These are phyloP conservation scores for Cicer chorassanicum DNA, from an alignment of 306 rosid genomes.

Conservation along the genomic window DNA sequence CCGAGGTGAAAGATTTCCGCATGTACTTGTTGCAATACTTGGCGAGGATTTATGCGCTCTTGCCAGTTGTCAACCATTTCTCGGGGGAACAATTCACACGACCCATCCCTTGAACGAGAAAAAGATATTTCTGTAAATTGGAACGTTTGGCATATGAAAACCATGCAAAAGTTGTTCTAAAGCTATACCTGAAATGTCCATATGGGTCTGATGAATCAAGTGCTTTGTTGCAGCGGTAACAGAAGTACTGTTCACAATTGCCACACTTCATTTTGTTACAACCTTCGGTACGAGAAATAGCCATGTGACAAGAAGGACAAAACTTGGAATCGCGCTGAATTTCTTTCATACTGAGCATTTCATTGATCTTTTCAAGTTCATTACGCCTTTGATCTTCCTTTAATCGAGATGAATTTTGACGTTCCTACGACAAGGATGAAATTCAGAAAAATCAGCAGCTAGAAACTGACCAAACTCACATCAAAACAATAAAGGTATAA, in stretches of 20 bases:
- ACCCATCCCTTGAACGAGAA: slow-evolving; percentile 60
- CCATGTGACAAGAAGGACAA: slow-evolving; percentile 86
- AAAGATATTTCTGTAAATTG: slow-evolving; percentile 17
- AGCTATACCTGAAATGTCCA: slow-evolving; percentile 70
- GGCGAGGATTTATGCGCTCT: slow-evolving; percentile 68
- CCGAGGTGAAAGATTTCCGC: slow-evolving; percentile 56
- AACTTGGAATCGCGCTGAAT: slow-evolving; percentile 78
- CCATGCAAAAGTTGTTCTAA: slow-evolving; percentile 36
- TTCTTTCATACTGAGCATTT: slow-evolving; percentile 75
- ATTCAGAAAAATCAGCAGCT: slow-evolving; percentile 19
- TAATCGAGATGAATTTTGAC: slow-evolving; percentile 70
- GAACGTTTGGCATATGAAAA: slow-evolving; percentile 31
- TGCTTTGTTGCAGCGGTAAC: slow-evolving; percentile 80
- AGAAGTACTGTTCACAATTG: slow-evolving; percentile 80
- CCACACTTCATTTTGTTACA: slow-evolving; percentile 92
- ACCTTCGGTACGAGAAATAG: slow-evolving; percentile 80
- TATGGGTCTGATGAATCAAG: slow-evolving; percentile 71
- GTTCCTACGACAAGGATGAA: slow-evolving; percentile 60
- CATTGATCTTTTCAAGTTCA: slow-evolving; percentile 80
- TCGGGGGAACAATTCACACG: slow-evolving; percentile 79
- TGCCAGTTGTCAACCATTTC: slow-evolving; percentile 67
- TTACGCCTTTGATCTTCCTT: slow-evolving; percentile 59
- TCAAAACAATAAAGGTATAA: neutral
- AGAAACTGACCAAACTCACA: slow-evolving; percentile 26
- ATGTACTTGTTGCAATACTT: slow-evolving; percentile 64